phyloP scores from a whole-genome alignment of 2,329 filamentous ascomycete species.

The Stemphylium lycopersici region DNA sequence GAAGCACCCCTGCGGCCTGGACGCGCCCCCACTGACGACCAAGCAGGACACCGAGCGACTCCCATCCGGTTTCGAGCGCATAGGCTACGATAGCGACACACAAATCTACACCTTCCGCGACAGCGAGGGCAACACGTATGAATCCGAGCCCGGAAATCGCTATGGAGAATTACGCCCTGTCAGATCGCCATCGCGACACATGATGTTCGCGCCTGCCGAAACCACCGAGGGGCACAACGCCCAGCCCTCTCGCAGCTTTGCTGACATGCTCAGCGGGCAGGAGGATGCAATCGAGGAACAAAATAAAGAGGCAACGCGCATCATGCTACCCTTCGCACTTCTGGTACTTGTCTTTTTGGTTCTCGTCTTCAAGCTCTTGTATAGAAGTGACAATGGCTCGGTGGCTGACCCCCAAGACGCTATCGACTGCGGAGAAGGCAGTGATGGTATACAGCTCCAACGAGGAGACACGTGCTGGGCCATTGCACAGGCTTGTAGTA shows the following conservation, averaged over 20 bases:
- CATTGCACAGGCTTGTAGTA: conserved; percentile 53
- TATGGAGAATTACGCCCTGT: conserved; percentile 54
- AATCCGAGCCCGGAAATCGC: conserved; percentile 57
- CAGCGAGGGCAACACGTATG: conserved; percentile 56
- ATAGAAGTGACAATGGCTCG: conserved; percentile 3
- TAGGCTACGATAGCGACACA: conserved; percentile 64
- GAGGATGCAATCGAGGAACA: conserved; percentile 26
- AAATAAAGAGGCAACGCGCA: conserved; percentile 56
- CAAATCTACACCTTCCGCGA: conserved; percentile 62
- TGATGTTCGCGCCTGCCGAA: neutral
- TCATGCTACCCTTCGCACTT: conserved; percentile 65
- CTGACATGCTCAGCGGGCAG: conserved; percentile 16
- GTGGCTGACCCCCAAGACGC: conserved; percentile 24
- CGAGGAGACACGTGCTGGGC: conserved; percentile 62
- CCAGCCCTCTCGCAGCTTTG: conserved; percentile 12
- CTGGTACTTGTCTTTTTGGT: conserved; percentile 60
- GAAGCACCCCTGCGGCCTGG: neutral
- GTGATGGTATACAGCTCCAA: conserved; percentile 50
- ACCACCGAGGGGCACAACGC: neutral
- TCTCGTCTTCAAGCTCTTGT: conserved; percentile 45
- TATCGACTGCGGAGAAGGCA: conserved; percentile 33
- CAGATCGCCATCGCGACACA: conserved; percentile 9
- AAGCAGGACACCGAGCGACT: conserved; percentile 58
- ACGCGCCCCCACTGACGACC: neutral
- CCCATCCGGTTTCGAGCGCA: conserved; percentile 60